Evolutionary conservation across 805 yeast species (phyloP).

Genomic region (Candida sakaeoensis): DNA sequence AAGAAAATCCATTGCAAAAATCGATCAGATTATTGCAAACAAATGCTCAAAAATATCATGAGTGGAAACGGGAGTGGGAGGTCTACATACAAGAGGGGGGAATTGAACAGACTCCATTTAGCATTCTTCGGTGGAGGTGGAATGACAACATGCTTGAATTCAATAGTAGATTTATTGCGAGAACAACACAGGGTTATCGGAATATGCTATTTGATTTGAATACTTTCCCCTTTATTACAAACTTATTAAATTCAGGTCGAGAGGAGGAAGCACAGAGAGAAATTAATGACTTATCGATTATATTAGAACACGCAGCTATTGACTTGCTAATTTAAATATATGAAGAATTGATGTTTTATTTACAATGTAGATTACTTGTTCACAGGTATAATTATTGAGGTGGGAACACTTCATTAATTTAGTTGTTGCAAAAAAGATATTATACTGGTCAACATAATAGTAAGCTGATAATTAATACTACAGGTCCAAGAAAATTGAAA

Average conservation of each 20-base stretch:
- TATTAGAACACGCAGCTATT: slow-evolving; percentile 18
- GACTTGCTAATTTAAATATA: slow-evolving; percentile 10
- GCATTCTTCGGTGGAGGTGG: slow-evolving; percentile 77
- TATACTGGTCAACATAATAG: too few species aligned
- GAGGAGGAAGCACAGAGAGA: slow-evolving; percentile 54
- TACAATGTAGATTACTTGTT: too few species aligned
- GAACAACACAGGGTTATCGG: slow-evolving; percentile 52
- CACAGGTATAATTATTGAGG: too few species aligned
- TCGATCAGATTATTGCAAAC: slow-evolving; percentile 24
- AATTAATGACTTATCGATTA: slow-evolving; percentile 38
- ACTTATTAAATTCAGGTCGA: slow-evolving; percentile 50
- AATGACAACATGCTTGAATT: slow-evolving; percentile 61
- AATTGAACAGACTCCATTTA: slow-evolving; percentile 66
- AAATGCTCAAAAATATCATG: slow-evolving; percentile 43
- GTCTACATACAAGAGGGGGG: slow-evolving; percentile 43
- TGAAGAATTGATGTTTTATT: too few species aligned
- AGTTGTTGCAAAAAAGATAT: too few species aligned
- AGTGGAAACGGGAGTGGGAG: slow-evolving; percentile 65
- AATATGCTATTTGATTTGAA: slow-evolving; percentile 71
- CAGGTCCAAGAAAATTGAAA: too few species aligned
- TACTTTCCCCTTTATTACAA: slow-evolving; percentile 75
- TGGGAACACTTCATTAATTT: too few species aligned
- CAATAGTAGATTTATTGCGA: slow-evolving; percentile 47
- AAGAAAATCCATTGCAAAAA: slow-evolving; percentile 17
- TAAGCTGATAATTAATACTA: too few species aligned